Conservation (phyloP, 73 alveolate species). For the Stentor roeselii region DNA sequence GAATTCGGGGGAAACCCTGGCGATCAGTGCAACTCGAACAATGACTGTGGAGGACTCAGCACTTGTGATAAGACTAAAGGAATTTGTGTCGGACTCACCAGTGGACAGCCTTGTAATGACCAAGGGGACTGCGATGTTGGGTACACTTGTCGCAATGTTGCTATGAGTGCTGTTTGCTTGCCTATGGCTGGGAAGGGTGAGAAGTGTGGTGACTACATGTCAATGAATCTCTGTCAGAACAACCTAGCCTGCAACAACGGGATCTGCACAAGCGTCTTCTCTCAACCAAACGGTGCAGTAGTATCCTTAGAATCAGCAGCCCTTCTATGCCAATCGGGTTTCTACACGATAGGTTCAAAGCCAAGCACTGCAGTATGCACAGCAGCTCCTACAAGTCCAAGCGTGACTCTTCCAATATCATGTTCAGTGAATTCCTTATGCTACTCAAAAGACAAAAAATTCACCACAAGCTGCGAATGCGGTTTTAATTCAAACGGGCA, state of each 20-base stretch:
- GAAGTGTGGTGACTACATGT: constrained; percentile 5
- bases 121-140: constrained; percentile 21
- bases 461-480: neutral
- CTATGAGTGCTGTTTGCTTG: neutral
- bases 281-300: neutral
- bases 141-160: neutral
- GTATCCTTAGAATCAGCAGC: neutral
- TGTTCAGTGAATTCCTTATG: neutral
- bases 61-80: neutral
- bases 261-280: neutral
- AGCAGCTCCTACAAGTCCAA: constrained; percentile 20
- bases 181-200: neutral
- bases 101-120: neutral
- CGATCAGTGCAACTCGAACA: neutral
- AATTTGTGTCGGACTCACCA: neutral
- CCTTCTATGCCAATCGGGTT: neutral
- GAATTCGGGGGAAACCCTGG: constrained; percentile 21
- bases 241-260: constrained; percentile 22
- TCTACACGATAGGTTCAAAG: neutral
- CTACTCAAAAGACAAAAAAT: neutral
- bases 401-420: neutral
- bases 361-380: neutral
- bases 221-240: constrained; percentile 14
- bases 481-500: neutral
- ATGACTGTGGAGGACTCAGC: constrained; percentile 6